Base-by-base conservation (phyloP, 768 basidiomycete genomes). In the Gyrodon lividus region DNA sequence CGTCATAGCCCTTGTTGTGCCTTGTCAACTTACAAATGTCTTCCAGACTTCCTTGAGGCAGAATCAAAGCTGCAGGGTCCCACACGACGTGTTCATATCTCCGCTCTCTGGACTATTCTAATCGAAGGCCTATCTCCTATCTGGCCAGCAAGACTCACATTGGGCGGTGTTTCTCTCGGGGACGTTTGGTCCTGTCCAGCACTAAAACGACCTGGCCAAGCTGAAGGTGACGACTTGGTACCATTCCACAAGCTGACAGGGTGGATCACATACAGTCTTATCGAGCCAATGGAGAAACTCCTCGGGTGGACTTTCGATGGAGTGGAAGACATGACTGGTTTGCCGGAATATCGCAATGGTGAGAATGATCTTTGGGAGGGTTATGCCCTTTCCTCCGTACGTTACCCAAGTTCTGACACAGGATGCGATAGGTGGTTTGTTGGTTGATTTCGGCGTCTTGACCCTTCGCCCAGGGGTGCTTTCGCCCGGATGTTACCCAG, bases 261-360 rank as follows among this genome's bases (percentile, higher is more conserved):
- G 54, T 99, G 96, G 96, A 77, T 92, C 50, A 87, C 93, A 7
- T 96, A 97, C 67, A 89, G 86, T 59, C 75, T 99, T 17, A 75
- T 97, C 30, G 88, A 94, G 66, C 85, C 89, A 2, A 79, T 98
- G 38, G 80, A 94, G 67, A 82, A 78, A 57, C 72, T 86, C 2
- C 75, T 94, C 6, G 77, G 79, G 0, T 98, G 95, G 93, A 72
- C 76, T 51, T 78, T 98, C n/a, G 82, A 87, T 0, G 91, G 90
- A 0, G 66, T 84, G 17, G 87, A 90, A 59, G 84, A 89, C 59
- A 81, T 94, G 81, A 97, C 94, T 0, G 96, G 96, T 2, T 70
- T 98, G 28, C 94, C 96, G 0, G 95, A 98, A 70, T 98, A 98
- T 70, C 82, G 95, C 38, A 97, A 97, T 57, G 96, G 92, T 86